A percentile compares a stretch with the other conserved stretches of the same genome.
These are phyloP conservation scores for Neofusicoccum laricinum DNA, from an alignment of 2,329 filamentous ascomycete species.

Conservation along the genomic window DNA sequence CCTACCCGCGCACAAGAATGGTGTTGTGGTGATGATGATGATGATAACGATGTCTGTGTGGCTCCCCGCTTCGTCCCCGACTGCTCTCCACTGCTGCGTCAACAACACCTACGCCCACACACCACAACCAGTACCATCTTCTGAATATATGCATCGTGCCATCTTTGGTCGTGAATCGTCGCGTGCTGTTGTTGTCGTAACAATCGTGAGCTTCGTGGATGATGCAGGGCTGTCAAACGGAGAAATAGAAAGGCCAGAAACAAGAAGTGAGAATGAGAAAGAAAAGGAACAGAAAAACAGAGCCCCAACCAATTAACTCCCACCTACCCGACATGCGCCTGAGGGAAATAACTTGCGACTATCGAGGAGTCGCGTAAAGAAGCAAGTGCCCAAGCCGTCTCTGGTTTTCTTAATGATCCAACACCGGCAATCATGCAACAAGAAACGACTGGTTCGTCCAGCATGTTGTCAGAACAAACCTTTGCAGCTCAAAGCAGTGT, in stretches of 20 bases:
- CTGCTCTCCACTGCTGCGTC: slow-evolving; percentile 1
- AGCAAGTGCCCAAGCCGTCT: not conserved
- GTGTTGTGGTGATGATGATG: not conserved
- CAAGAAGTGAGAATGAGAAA: not conserved
- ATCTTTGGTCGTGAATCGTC: slow-evolving; percentile 12
- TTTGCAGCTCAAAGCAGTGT: not conserved
- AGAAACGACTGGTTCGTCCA: not conserved
- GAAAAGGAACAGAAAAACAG: not conserved
- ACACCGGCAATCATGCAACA: slow-evolving; percentile 1
- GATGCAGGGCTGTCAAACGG: not conserved
- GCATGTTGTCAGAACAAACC: not conserved
- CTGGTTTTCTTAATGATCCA: slow-evolving; percentile 3
- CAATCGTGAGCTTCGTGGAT: slow-evolving; percentile 14
- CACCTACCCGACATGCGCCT: slow-evolving; percentile 10
- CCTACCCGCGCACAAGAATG: slow-evolving; percentile 5
- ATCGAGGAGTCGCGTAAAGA: not conserved
- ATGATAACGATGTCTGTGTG: not conserved
- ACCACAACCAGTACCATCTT: not conserved
- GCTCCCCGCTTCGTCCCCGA: not conserved
- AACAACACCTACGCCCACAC: slow-evolving; percentile 11
- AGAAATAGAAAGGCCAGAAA: not conserved
- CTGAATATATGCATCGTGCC: not conserved
- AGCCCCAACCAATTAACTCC: slow-evolving; percentile 7
- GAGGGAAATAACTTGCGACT: not conserved
- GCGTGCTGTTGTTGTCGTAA: slow-evolving; percentile 14